Base-by-base conservation (phyloP, 768 basidiomycete species). In the Hypholoma fasciculare region DNA sequence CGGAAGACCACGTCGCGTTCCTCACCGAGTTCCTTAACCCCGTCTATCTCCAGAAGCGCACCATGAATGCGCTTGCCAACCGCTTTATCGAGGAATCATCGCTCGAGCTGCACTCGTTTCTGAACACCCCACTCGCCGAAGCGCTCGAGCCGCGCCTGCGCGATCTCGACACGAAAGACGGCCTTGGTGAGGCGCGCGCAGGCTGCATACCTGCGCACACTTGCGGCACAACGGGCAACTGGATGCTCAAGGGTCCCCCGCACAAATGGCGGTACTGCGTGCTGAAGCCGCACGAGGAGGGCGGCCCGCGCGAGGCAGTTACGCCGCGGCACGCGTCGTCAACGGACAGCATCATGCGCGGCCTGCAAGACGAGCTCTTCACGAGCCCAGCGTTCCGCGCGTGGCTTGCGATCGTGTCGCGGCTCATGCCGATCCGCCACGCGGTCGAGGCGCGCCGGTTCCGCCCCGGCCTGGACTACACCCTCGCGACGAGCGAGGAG, bases 241-340 rank as follows among this genome's bases (percentile, higher is more conserved):
- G 95, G 94, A 65, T 69, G 13, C 65, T 92, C 67, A 85, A 84
- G 65, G 94, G 96, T 2, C 96, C 96, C 1, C 94, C 96, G 27
- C 94, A 96, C 71, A 94, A 96, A 71, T 93, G 92, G 82, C 92
- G 96, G 36, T 98, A 95, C 78, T 89, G 91, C 71, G 79, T 82
- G 3, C 86, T 96, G 26, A 72, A 72, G 27, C 70, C 76, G 19
- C 74, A 64, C 26, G 65, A 64, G 47, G 69, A 69, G 13, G 72
- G 73, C 20, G 76, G 72, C 5, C 75, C 74, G n/a, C 72, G 70
- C 43, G 74, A 73, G 44, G 78, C 80, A 16, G 81, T 83, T 39
- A 75, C 78, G 16, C 83, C 85, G 23, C 81, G 81, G 53, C 79
- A 84, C 26, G 75, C 81, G 34, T 72, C 82, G 17, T 77, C 79